These are phyloP conservation scores for Cladosporium sp. DNA, from an alignment of 2,329 filamentous ascomycete genomes.

Conservation along the genomic window DNA sequence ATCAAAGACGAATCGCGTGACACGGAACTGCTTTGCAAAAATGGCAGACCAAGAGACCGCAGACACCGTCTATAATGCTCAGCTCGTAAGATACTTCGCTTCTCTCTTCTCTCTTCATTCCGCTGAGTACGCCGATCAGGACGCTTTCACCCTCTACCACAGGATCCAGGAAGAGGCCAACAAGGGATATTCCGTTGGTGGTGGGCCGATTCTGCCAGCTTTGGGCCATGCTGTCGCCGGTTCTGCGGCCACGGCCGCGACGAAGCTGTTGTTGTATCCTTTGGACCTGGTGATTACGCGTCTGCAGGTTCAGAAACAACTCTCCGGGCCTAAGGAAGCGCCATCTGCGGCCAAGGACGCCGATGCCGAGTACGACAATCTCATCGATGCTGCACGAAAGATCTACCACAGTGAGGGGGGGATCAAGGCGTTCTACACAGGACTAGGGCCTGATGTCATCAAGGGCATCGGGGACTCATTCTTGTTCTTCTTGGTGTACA, in stretches of 20 bases:
- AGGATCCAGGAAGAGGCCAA: slow-evolving; percentile 28
- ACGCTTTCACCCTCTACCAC: slow-evolving; percentile 36
- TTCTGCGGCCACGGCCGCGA: slow-evolving; percentile 74
- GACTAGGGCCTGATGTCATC: slow-evolving; percentile 46
- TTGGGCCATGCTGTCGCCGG: slow-evolving; percentile 82
- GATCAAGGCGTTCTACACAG: slow-evolving; percentile 64
- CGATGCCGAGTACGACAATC: slow-evolving; percentile 60
- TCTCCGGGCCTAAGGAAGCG: slow-evolving; percentile 44
- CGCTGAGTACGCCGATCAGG: slow-evolving; percentile 27
- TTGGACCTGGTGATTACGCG: slow-evolving; percentile 80
- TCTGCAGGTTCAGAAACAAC: slow-evolving; percentile 73
- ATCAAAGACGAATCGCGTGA: slow-evolving; percentile 1
- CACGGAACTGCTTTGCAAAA: not conserved
- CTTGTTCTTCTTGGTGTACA: slow-evolving; percentile 84
- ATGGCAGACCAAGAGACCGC: slow-evolving; percentile 14
- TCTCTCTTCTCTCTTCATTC: slow-evolving; percentile 24
- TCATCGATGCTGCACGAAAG: slow-evolving; percentile 68
- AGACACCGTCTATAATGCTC: slow-evolving; percentile 28
- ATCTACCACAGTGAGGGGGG: slow-evolving; percentile 75
- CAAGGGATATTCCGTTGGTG: slow-evolving; percentile 13
- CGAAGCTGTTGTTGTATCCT: slow-evolving; percentile 78
- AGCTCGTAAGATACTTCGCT: slow-evolving; percentile 32
- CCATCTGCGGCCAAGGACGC: slow-evolving; percentile 38
- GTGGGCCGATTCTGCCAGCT: slow-evolving; percentile 63
- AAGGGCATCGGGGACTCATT: slow-evolving; percentile 69